Percentiles rank a stretch among this genome's conserved stretches.
These are phyloP conservation scores for Onygena corvina DNA, from an alignment of 2,329 filamentous ascomycete species.

Conservation along the genomic window DNA sequence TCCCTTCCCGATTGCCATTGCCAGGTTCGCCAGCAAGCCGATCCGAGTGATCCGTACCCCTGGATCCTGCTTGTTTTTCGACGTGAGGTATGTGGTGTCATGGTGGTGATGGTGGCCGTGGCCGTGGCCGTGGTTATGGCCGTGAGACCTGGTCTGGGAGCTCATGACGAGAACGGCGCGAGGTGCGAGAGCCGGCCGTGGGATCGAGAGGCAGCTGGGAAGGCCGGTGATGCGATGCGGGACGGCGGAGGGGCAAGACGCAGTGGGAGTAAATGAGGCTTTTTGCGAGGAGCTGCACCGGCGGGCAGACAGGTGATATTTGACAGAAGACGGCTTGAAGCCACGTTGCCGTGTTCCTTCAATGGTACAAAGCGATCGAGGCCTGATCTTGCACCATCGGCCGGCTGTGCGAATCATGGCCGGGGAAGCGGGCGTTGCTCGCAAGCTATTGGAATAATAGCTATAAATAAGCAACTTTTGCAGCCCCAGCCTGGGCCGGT, in stretches of 20 bases:
- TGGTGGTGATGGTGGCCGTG: constrained; percentile 61
- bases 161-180: constrained; percentile 20
- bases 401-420: constrained; percentile 4
- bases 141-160: constrained; percentile 38
- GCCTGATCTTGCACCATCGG: neutral
- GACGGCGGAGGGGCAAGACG: neutral
- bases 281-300: neutral
- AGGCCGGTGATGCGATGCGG: neutral
- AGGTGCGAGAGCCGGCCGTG: constrained; percentile 7
- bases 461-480: too few relatives aligned
- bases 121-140: constrained; percentile 39
- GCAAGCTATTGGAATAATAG: too few relatives aligned
- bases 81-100: constrained; percentile 72
- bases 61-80: constrained; percentile 76
- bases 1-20: constrained; percentile 89
- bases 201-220: neutral
- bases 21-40: constrained; percentile 75
- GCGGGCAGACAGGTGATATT: neutral
- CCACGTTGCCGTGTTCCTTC: constrained; percentile 1
- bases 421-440: neutral
- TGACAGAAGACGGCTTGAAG: neutral
- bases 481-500: too few relatives aligned
- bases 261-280: neutral
- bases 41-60: constrained; percentile 88
- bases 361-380: neutral